Base-by-base conservation (phyloP, 129 eudicot species). In the Ambrosia trifida region DNA sequence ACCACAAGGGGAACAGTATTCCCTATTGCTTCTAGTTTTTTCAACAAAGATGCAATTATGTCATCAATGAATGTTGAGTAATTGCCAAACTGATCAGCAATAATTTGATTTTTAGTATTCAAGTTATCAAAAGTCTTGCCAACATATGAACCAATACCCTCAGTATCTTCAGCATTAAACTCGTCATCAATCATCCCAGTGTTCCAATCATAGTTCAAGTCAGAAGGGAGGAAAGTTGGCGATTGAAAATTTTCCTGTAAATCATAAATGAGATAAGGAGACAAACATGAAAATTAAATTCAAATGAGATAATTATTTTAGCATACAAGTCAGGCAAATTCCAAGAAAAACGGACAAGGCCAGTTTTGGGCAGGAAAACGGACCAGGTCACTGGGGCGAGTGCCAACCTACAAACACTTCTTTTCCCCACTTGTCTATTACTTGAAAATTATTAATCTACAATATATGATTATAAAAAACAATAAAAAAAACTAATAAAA, bases 191-290 rank as follows among this genome's bases (percentile, higher is more conserved):
- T 57, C 77, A 74, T 52, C 68, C 79, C 89, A 47, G 47, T 33
- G 76, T 75, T 77, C 76, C 61, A 63, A 52, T 78, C 68, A 72
- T 73, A 19, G 64, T 72, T 73, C 61, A 66, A 46, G 68, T 18
- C 83, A 49, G 76, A 72, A 65, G 78, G 69, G 20, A 77, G 76
- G 51, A 59, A 31, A 81, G 69, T 65, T 79, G 79, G 64, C 3
- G 58, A 74, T 31, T 62, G 81, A 54, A 70, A 80, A 69, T 58
- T 78, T 82, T 87, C 98, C 98, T 93, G 77, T 58, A 53, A 80
- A 64, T 78, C 53, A 73, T 58, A 74, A 66, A 16, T 67, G 49
- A 50, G 72, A 57, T 56, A 16, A 28, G 58, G 45, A 68, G 14
- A 35, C 11, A 32, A 52, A 51, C 58, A 71, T 41, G 44, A 46